Percentiles rank a stretch among this genome's conserved stretches.
phyloP scores from a whole-genome alignment of 2,329 filamentous ascomycete genomes.

The Domatiomyces catenatus region DNA sequence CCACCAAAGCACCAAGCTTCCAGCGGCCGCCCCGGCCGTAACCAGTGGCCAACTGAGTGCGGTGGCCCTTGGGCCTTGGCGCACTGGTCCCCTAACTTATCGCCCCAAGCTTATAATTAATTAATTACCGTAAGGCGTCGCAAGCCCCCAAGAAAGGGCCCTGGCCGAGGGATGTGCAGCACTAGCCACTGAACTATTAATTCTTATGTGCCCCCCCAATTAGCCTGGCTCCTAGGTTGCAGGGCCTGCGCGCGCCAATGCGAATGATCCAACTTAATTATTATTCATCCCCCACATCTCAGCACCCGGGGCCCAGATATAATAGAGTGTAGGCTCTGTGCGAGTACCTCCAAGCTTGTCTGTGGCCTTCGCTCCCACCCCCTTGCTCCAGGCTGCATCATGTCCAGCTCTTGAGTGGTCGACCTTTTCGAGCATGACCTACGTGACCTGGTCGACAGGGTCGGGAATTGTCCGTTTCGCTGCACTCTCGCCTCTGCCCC shows the following conservation, averaged over 20 bases:
- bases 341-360: neutral
- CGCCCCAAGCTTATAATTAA: too few species aligned
- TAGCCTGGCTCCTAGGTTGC: neutral
- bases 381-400: neutral
- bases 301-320: neutral
- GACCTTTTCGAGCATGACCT: neutral
- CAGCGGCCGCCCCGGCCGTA: neutral
- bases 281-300: neutral
- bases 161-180: neutral
- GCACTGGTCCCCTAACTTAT: neutral
- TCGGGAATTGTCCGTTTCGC: neutral
- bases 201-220: neutral
- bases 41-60: neutral
- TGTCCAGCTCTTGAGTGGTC: neutral
- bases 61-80: neutral
- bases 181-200: neutral
- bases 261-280: neutral
- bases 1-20: neutral
- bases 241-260: neutral
- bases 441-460: too few species aligned
- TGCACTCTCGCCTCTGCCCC: neutral
- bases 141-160: neutral
- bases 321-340: too few species aligned
- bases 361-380: neutral
- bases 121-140: too few species aligned